Evolutionary conservation across 129 eudicot species (phyloP), one percentile per base, ranked within the genome.

Genomic region (Pulicaria dysenterica): DNA sequence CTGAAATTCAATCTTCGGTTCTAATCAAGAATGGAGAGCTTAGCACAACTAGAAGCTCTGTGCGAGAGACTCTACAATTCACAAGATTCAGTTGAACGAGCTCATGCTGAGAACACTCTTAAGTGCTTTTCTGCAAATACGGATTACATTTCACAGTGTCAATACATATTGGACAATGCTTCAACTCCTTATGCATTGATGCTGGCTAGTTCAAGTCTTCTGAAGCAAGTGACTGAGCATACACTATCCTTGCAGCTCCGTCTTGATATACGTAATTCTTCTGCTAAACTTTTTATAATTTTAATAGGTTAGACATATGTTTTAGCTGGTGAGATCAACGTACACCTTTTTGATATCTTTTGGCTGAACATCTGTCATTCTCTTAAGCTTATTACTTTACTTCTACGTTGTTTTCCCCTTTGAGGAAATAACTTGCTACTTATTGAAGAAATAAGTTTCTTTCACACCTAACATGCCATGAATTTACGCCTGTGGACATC

Each of bases 141-240:
- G 13, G 95, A 90, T 60, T 94, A 94, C 80, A 94, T 94, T 78
- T 81, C 97, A 5, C 98, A 90, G 64, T 94, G 98, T 82, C 98
- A 94, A 76, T 94, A 84, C 85, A 94, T 94, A 67, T 69, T 94
- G 83, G 98, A 94, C 75, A 90, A 94, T 83, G 95, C 98, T 58
- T 87, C 78, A 63, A 90, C 97, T 76, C 97, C 98, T 45, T 94
- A 94, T 41, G 98, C 98, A 7, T 84, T 94, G 88, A 94, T 94
- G 96, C 86, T 94, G 77, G 98, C 98, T 70, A 90, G 98, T 83
- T 94, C 98, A 38, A 94, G 98, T 84, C 83, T 94, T 79, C 73
- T 94, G 96, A 94, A 94, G 89, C 98, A 94, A 94, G 98, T 94
- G 77, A 94, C 98, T 4, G 98, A 94, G 72, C 95, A 94, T 54